Evolutionary conservation across 106 monocot species (phyloP), one percentile per base, ranked within the genome.

Genomic region (Triglochin maritima): DNA sequence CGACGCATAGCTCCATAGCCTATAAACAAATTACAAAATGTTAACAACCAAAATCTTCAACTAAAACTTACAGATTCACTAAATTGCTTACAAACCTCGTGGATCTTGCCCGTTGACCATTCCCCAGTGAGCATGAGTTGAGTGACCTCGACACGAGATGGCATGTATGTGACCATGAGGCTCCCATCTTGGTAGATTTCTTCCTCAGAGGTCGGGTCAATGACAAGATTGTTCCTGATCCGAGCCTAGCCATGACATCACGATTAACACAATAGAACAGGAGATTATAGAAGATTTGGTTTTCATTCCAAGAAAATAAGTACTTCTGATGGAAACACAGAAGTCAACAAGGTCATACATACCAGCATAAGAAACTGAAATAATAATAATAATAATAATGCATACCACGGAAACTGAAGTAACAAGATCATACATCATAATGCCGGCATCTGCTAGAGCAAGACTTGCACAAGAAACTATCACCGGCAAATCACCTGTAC

Each of bases 361-460:
- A 10, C 3, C 11, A 12, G 44, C 3, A 7, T 4, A n/a, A n/a
- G n/a, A n/a, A n/a, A n/a, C n/a, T n/a, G n/a, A n/a, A n/a, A n/a
- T n/a, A n/a, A n/a, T n/a, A n/a, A n/a, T n/a, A 2, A 3, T 13
- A 3, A 47, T 3, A 4, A 50, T 42, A 45, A 44, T 50, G 42
- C 17, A 10, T 90, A 95, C 94, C 86, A 91, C 77, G 46, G 91
- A 91, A 51, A 86, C 88, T 1, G 96, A 85, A 68, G 96, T 78
- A 57, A 96, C 84, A 56, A 96, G 81, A 48, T 96, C 96, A 76
- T 82, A 81, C 86, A 96, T 87, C 91, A 96, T 88, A 64, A 96
- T 88, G 72, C 96, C 96, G 42, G 96, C 96, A 79, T 96, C 96
- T 50, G 96, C 96, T 69, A 96, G 56, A 12, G 96, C 96, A 73